Percentiles rank a stretch among this genome's conserved stretches.
Conservation (phyloP, 768 basidiomycete species). For the Lyophyllum shimeji region DNA sequence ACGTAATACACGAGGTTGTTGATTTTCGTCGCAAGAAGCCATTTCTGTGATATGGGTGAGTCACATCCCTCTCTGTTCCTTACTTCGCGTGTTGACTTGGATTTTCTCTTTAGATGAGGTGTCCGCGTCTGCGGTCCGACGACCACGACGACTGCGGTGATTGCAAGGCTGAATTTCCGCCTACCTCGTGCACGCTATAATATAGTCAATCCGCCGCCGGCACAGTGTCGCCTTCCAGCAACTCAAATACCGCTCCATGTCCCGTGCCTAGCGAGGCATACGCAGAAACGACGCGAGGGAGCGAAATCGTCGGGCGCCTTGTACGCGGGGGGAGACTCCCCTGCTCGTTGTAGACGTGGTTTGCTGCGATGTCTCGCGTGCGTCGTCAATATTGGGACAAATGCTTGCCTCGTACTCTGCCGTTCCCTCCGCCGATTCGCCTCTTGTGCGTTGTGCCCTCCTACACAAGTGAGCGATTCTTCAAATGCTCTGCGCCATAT, state of each 20-base stretch:
- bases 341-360: background rate
- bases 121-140: background rate
- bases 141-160: background rate
- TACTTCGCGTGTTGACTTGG: background rate
- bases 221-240: background rate
- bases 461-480: background rate
- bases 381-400: background rate
- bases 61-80: slow-evolving; percentile 1
- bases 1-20: slow-evolving; percentile 3
- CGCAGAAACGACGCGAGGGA: background rate
- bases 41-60: background rate
- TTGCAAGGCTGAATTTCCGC: background rate
- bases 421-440: too few relatives aligned
- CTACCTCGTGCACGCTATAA: background rate
- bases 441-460: background rate
- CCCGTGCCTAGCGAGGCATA: background rate
- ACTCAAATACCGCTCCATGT: background rate
- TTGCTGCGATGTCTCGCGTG: background rate
- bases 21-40: slow-evolving; percentile 5
- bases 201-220: background rate
- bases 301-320: background rate
- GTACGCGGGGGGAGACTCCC: background rate
- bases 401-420: background rate
- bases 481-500: background rate
- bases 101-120: background rate